Conservation (phyloP, 192 early-diverging fungal genomes). For the Helicostylum pulchrum region DNA sequence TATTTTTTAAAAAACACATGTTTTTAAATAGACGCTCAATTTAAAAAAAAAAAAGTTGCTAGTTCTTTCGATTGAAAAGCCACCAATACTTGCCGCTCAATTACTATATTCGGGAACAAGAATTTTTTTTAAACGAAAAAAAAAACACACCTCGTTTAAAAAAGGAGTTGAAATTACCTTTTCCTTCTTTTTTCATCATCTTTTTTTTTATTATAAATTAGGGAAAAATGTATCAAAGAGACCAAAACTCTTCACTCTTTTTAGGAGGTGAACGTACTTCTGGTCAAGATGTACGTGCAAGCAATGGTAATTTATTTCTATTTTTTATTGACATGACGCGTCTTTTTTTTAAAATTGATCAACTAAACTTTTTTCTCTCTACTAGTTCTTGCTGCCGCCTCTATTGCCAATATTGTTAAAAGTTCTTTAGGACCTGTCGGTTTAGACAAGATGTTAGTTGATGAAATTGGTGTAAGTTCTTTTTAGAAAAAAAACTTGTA, state of each 20-base stretch:
- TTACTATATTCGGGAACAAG: too few relatives aligned
- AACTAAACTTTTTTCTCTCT: too few relatives aligned
- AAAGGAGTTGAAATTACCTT: too few relatives aligned
- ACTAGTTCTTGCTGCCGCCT: slow-evolving; percentile 89
- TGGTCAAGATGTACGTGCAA: slow-evolving; percentile 86
- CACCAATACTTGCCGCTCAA: too few relatives aligned
- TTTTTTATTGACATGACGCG: not conserved
- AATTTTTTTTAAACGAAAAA: too few relatives aligned
- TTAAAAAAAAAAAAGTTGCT: too few relatives aligned
- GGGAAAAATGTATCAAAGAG: slow-evolving; percentile 43
- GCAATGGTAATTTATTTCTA: slow-evolving; percentile 77
- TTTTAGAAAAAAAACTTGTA: not conserved
- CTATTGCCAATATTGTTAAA: slow-evolving; percentile 98
- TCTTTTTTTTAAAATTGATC: slow-evolving; percentile 8
- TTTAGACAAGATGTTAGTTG: slow-evolving; percentile 99
- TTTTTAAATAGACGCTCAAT: too few relatives aligned
- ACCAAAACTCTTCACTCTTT: slow-evolving; percentile 57
- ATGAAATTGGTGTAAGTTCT: slow-evolving; percentile 91
- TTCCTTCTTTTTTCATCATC: not conserved
- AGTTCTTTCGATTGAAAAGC: too few relatives aligned
- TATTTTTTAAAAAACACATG: too few relatives aligned
- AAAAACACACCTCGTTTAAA: too few relatives aligned
- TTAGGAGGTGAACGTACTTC: slow-evolving; percentile 88
- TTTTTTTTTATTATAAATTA: slow-evolving; percentile 3
- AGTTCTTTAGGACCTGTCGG: slow-evolving; percentile 98